Conservation (phyloP, 2,329 filamentous ascomycete species). For the Diaporthe caulivora region DNA sequence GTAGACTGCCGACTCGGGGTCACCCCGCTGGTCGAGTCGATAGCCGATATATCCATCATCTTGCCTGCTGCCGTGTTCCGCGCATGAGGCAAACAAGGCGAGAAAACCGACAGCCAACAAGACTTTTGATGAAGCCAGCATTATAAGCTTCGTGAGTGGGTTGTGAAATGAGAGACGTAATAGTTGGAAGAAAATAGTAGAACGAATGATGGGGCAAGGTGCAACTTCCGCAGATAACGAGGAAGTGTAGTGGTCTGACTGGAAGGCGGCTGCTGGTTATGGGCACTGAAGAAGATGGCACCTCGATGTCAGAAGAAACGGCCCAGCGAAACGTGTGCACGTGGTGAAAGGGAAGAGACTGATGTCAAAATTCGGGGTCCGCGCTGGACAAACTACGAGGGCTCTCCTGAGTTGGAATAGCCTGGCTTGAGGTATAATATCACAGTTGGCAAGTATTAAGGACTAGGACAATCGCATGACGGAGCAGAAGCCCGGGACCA, state of each 20-base stretch:
- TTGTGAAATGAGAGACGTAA: neutral
- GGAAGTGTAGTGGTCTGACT: neutral
- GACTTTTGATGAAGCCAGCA: neutral
- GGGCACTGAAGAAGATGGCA: neutral
- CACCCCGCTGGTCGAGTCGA: slow-evolving; percentile 62
- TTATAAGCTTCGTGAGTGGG: neutral
- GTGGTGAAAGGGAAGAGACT: neutral
- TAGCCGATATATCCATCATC: slow-evolving; percentile 68
- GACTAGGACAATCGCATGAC: slow-evolving; percentile 1
- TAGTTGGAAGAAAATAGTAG: neutral
- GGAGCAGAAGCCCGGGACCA: neutral
- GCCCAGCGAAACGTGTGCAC: neutral
- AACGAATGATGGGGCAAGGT: neutral
- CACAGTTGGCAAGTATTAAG: neutral
- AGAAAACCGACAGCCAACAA: slow-evolving; percentile 21
- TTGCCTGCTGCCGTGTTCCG: slow-evolving; percentile 42
- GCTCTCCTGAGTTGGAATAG: neutral
- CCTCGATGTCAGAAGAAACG: neutral
- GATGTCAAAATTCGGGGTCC: slow-evolving; percentile 13
- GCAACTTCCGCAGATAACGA: neutral
- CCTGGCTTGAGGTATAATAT: slow-evolving; percentile 4
- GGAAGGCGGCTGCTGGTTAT: neutral
- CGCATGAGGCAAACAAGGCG: slow-evolving; percentile 23
- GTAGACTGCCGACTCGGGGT: slow-evolving; percentile 64
- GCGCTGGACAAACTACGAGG: neutral